phyloP scores from a whole-genome alignment of 768 basidiomycete species.

The Gloeostereum incarnatum region DNA sequence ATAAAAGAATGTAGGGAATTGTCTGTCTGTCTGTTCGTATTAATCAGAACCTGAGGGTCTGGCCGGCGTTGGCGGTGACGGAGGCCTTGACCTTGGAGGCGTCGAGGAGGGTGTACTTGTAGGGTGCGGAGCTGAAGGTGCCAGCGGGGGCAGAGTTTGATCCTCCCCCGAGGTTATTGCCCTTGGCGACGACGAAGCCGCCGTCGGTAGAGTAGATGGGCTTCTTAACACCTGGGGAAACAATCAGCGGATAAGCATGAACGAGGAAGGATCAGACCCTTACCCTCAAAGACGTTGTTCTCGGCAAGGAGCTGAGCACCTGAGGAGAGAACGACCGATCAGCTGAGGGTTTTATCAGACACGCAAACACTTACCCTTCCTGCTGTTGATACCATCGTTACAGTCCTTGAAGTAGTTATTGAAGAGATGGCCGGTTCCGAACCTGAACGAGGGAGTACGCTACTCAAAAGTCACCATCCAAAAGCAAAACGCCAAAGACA shows the following conservation, averaged over 20 bases:
- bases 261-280: neutral
- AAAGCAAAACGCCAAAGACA: too few relatives aligned
- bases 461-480: too few relatives aligned
- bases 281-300: slow-evolving; percentile 35
- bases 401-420: slow-evolving; percentile 34
- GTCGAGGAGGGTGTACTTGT: slow-evolving; percentile 21
- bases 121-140: slow-evolving; percentile 23
- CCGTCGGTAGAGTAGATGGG: slow-evolving; percentile 30
- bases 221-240: slow-evolving; percentile 20
- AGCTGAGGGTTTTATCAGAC: neutral
- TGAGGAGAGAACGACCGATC: slow-evolving; percentile 6
- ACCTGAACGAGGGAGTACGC: slow-evolving; percentile 36
- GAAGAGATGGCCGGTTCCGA: slow-evolving; percentile 36
- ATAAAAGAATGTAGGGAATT: too few relatives aligned
- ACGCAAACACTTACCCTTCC: slow-evolving; percentile 18
- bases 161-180: slow-evolving; percentile 25
- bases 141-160: slow-evolving; percentile 21
- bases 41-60: slow-evolving; percentile 21
- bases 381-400: slow-evolving; percentile 34
- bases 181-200: slow-evolving; percentile 29
- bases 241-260: neutral
- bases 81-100: slow-evolving; percentile 16
- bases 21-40: too few relatives aligned
- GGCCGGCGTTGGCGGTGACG: slow-evolving; percentile 20
- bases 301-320: slow-evolving; percentile 37